A percentile compares a stretch with the other conserved stretches of the same genome.
phyloP scores from a whole-genome alignment of 257 asterid species.

The Cruciata laevipes region DNA sequence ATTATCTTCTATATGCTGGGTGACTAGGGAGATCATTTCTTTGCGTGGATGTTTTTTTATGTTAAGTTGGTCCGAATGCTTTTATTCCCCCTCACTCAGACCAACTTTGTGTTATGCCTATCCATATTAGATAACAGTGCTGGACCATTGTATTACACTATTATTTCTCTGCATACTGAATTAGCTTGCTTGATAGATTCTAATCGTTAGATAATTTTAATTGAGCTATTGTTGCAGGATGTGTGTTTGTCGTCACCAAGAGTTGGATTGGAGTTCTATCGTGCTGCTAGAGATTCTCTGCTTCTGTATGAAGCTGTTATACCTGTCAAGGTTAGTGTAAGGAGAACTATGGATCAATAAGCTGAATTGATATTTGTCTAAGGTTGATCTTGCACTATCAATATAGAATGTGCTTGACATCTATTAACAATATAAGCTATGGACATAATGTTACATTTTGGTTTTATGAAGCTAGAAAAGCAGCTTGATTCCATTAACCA shows the following conservation, averaged over 20 bases:
- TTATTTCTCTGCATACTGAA: neutral
- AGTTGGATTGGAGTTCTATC: constrained; percentile 82
- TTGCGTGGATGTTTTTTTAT: neutral
- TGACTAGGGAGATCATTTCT: neutral
- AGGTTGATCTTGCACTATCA: constrained; percentile 5
- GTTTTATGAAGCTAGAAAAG: constrained; percentile 66
- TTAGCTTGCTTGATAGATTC: neutral
- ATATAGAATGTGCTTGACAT: neutral
- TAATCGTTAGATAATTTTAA: constrained; percentile 11
- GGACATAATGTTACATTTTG: constrained; percentile 20
- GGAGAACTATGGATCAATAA: neutral
- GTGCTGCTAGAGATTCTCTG: constrained; percentile 75
- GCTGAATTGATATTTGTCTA: neutral
- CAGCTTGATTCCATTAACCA: constrained; percentile 89
- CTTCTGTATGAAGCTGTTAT: constrained; percentile 84
- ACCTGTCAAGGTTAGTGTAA: constrained; percentile 81
- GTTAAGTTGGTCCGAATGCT: neutral
- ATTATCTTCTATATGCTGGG: neutral
- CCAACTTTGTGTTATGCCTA: neutral
- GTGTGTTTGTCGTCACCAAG: constrained; percentile 78
- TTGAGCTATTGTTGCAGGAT: constrained; percentile 47
- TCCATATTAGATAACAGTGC: neutral
- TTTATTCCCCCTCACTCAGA: neutral
- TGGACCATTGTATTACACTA: neutral
- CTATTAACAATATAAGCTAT: neutral